A percentile compares a stretch with the other conserved stretches of the same genome.
Conservation (phyloP, 2,329 filamentous ascomycete species). For the Nemania diffusa region DNA sequence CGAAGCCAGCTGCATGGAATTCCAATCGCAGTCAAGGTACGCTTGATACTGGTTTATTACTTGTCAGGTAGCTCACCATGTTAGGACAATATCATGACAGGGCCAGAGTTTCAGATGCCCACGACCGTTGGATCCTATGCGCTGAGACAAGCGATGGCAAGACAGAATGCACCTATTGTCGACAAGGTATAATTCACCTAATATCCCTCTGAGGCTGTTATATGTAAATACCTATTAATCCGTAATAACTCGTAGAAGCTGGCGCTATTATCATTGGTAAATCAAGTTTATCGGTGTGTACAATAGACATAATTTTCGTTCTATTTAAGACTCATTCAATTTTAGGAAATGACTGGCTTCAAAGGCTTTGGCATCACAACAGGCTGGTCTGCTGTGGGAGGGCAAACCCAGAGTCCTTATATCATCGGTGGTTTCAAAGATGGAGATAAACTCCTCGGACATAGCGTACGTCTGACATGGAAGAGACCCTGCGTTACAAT, state of each 20-base stretch:
- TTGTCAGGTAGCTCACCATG: neutral
- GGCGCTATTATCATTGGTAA: constrained; percentile 15
- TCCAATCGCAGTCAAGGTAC: constrained; percentile 8
- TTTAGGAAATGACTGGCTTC: constrained; percentile 1
- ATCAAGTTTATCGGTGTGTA: constrained; percentile 3
- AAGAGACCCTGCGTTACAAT: neutral
- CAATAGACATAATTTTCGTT: no score
- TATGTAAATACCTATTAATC: neutral
- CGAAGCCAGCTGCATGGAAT: constrained; percentile 1
- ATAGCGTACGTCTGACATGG: neutral
- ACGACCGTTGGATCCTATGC: constrained; percentile 5
- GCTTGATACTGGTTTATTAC: neutral
- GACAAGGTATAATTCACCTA: neutral
- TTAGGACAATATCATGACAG: constrained; percentile 13
- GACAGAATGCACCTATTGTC: neutral
- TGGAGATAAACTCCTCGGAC: neutral
- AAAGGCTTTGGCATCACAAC: neutral
- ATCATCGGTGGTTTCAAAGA: neutral
- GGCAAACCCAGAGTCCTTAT: constrained; percentile 12
- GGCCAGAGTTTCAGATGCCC: neutral
- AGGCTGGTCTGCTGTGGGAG: constrained; percentile 23
- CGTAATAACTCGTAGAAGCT: neutral
- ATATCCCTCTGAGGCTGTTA: neutral
- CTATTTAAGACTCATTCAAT: neutral
- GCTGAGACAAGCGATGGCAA: neutral